Conservation (phyloP, 1,284 basidiomycete species). For the Apiotrichum laibachii region DNA sequence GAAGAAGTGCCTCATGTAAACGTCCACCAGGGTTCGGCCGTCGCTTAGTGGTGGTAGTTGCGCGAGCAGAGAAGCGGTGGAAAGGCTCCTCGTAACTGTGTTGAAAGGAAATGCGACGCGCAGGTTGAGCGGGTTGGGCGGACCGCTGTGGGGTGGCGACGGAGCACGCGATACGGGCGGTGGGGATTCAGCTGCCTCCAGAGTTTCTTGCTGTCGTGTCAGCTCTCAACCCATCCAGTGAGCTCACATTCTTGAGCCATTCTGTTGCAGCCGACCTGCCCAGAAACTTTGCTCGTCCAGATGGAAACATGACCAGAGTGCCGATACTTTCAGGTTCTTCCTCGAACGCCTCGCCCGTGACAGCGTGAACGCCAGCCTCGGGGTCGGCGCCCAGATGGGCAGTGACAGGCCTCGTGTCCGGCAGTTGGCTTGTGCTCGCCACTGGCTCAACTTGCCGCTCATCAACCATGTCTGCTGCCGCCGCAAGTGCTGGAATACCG, state of each 20-base stretch:
- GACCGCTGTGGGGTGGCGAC: not conserved
- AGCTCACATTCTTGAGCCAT: conserved; percentile 36
- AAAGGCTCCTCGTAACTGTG: not conserved
- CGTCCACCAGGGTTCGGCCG: conserved; percentile 26
- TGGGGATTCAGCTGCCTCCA: conserved; percentile 4
- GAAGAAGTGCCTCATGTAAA: conserved; percentile 30
- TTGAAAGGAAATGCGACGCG: conserved; percentile 15
- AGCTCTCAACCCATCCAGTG: not conserved
- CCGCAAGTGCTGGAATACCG: too few species aligned
- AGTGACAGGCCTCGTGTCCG: not conserved
- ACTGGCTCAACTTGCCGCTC: not conserved
- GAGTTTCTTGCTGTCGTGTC: conserved; percentile 22
- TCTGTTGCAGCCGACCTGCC: conserved; percentile 34
- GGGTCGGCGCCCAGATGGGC: not conserved
- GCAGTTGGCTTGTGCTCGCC: not conserved
- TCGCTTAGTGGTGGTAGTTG: conserved; percentile 28
- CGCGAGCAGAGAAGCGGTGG: conserved; percentile 13
- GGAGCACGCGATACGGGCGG: not conserved
- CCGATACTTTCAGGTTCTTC: conserved; percentile 28
- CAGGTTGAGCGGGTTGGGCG: not conserved
- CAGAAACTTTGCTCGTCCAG: conserved; percentile 31
- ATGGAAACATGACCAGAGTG: conserved; percentile 29
- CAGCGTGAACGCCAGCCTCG: not conserved
- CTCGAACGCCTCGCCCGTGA: not conserved
- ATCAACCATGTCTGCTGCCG: not conserved